Evolutionary conservation across 768 basidiomycete species (phyloP).

Genomic region (Panus rudis): DNA sequence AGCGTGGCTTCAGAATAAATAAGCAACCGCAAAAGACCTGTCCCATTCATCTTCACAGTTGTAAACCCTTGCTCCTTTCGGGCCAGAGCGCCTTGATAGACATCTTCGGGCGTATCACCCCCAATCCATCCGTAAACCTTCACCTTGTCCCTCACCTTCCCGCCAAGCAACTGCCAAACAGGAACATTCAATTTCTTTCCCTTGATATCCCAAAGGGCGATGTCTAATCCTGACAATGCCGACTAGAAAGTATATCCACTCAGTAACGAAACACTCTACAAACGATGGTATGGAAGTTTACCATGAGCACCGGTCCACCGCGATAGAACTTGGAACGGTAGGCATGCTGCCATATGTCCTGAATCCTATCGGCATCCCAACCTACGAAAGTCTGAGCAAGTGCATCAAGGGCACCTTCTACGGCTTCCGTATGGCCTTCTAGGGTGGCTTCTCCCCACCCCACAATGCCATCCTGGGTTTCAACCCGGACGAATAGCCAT

Average conservation of each 20-base stretch:
- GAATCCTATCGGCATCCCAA: constrained; percentile 56
- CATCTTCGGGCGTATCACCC: constrained; percentile 40
- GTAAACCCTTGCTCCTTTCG: constrained; percentile 60
- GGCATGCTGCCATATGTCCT: constrained; percentile 66
- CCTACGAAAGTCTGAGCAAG: constrained; percentile 54
- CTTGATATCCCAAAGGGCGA: constrained; percentile 73
- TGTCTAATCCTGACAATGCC: constrained; percentile 55
- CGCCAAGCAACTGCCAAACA: constrained; percentile 55
- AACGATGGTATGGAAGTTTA: constrained; percentile 11
- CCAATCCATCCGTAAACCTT: constrained; percentile 56
- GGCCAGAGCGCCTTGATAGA: constrained; percentile 41
- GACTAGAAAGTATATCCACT: constrained; percentile 27
- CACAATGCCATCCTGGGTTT: constrained; percentile 52
- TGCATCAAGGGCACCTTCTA: constrained; percentile 59
- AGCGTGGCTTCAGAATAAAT: not conserved
- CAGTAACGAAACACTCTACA: constrained; percentile 1
- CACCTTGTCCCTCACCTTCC: constrained; percentile 54
- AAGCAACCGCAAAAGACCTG: constrained; percentile 24
- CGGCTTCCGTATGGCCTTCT: constrained; percentile 68
- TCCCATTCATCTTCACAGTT: constrained; percentile 70
- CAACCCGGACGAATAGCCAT: constrained; percentile 70
- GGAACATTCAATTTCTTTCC: constrained; percentile 65
- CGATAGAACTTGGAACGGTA: constrained; percentile 68
- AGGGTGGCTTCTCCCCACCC: constrained; percentile 76
- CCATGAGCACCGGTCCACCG: constrained; percentile 68